Evolutionary conservation across 192 early-diverging fungal genomes (phyloP).

Genomic region (Chytriomyces sp.): DNA sequence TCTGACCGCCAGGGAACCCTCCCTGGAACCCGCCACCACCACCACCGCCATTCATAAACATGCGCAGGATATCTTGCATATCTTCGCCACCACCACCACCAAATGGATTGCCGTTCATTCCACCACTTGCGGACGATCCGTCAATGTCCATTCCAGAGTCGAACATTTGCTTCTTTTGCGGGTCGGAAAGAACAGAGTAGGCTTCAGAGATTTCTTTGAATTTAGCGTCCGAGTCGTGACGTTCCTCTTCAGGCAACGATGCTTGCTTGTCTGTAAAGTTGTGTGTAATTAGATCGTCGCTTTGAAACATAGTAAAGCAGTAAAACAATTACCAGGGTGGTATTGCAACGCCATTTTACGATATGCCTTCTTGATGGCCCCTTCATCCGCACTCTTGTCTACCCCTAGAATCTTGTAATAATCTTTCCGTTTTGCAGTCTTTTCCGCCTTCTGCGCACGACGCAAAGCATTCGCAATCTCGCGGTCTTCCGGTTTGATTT

Average conservation of each 20-base stretch:
- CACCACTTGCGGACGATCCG: slow-evolving; percentile 59
- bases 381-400: slow-evolving; percentile 73
- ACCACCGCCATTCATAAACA: slow-evolving; percentile 39
- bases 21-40: slow-evolving; percentile 34
- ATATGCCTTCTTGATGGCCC: slow-evolving; percentile 65
- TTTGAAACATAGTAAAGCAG: not conserved
- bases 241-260: slow-evolving; percentile 64
- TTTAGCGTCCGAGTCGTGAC: slow-evolving; percentile 65
- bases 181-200: slow-evolving; percentile 78
- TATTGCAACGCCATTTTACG: slow-evolving; percentile 77
- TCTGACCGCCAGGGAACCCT: not conserved
- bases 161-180: slow-evolving; percentile 78
- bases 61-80: slow-evolving; percentile 60
- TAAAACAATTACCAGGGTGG: slow-evolving; percentile 66
- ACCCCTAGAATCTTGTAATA: slow-evolving; percentile 94
- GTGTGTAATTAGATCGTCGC: slow-evolving; percentile 16
- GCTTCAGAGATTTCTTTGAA: slow-evolving; percentile 88
- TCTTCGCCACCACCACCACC: slow-evolving; percentile 38
- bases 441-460: slow-evolving; percentile 67
- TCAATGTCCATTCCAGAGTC: slow-evolving; percentile 83
- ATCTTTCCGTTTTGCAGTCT: slow-evolving; percentile 87
- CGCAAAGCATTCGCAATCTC: slow-evolving; percentile 55
- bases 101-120: slow-evolving; percentile 13
- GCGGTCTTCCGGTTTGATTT: slow-evolving; percentile 65
- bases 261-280: slow-evolving; percentile 76